Percentiles rank a stretch among this genome's conserved stretches.
Evolutionary conservation across 1,284 basidiomycete species (phyloP).

Genomic region (Malassezia psittaci): DNA sequence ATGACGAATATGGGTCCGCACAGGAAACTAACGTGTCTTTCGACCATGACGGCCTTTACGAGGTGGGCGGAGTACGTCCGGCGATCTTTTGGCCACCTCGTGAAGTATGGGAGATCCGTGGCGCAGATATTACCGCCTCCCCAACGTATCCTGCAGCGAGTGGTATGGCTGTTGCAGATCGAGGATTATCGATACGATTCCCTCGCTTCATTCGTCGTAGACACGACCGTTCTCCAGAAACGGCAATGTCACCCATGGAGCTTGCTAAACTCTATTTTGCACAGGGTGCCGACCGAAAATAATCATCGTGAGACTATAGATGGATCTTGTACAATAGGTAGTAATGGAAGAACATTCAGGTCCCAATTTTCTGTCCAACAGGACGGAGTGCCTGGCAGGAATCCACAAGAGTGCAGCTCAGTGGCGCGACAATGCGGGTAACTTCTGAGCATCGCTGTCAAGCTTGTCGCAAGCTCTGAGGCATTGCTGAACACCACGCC

Average conservation of each 20-base stretch:
- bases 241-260: slow-evolving; percentile 26
- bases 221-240: slow-evolving; percentile 31
- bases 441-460: slow-evolving; percentile 43
- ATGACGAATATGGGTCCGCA: slow-evolving; percentile 15
- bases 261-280: slow-evolving; percentile 34
- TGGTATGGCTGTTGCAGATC: slow-evolving; percentile 56
- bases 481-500: slow-evolving; percentile 68
- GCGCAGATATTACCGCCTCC: slow-evolving; percentile 70
- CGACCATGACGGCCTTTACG: slow-evolving; percentile 8
- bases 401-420: neutral
- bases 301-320: too few relatives aligned
- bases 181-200: slow-evolving; percentile 54
- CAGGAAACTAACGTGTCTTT: neutral
- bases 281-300: slow-evolving; percentile 11
- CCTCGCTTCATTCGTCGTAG: slow-evolving; percentile 47
- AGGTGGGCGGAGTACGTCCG: slow-evolving; percentile 58
- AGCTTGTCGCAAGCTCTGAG: slow-evolving; percentile 60
- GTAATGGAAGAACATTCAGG: neutral
- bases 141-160: slow-evolving; percentile 75
- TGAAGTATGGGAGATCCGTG: slow-evolving; percentile 65
- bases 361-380: slow-evolving; percentile 11
- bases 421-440: neutral
- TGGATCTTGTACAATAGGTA: neutral
- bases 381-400: neutral
- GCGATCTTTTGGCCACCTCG: slow-evolving; percentile 63